A percentile compares a stretch with the other conserved stretches of the same genome.
phyloP scores from a whole-genome alignment of 352 stramenopile species.

The Pseudoperonospora humuli region DNA sequence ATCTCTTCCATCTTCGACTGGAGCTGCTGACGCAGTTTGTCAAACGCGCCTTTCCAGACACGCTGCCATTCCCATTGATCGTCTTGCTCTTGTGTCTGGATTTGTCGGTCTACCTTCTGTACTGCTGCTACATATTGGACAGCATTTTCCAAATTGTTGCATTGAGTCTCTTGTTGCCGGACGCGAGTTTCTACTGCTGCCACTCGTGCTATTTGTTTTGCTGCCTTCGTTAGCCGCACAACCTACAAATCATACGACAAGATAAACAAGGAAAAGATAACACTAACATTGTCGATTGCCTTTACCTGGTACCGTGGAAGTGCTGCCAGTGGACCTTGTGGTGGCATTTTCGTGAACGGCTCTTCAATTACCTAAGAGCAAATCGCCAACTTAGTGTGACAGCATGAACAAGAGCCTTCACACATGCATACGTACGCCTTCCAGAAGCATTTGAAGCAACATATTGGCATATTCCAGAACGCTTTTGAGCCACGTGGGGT shows the following conservation, averaged over 20 bases:
- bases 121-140: conserved; percentile 18
- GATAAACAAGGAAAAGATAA: not conserved
- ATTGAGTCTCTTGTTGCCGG: not conserved
- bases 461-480: conserved; percentile 37
- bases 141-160: conserved; percentile 9
- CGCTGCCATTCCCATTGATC: too few species aligned
- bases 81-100: conserved; percentile 51
- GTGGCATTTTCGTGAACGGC: conserved; percentile 56
- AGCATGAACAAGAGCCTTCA: not conserved
- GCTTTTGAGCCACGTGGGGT: conserved; percentile 50
- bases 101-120: too few species aligned
- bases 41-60: too few species aligned
- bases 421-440: conserved; percentile 27
- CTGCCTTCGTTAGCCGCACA: conserved; percentile 11
- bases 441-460: conserved; percentile 45
- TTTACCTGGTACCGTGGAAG: conserved; percentile 35
- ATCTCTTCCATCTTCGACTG: too few species aligned
- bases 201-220: conserved; percentile 1
- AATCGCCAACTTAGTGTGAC: too few species aligned
- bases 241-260: conserved; percentile 10
- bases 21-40: too few species aligned
- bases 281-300: not conserved
- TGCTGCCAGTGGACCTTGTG: too few species aligned
- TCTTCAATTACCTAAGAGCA: conserved; percentile 33
- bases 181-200: too few species aligned